Percentiles rank a stretch among this genome's conserved stretches.
Evolutionary conservation across 108 stramenopile species (phyloP).

Genomic region (Nitzschia putrida): DNA sequence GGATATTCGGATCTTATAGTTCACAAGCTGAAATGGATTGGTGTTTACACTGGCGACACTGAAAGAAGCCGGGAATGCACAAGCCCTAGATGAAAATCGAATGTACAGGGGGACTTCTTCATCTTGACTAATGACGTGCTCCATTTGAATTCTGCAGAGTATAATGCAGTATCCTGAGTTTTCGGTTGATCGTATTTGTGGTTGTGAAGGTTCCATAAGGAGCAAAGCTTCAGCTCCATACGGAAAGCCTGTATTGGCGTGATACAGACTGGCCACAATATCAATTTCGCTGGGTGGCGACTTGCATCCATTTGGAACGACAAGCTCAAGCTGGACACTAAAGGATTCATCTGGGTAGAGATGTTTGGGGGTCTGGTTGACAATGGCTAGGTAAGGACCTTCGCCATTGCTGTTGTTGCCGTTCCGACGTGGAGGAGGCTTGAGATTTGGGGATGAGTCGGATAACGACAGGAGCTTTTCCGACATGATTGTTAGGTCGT

Average conservation of each 20-base stretch:
- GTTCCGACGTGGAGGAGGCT: constrained; percentile 11
- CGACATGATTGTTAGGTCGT: neutral
- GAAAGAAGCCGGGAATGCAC: constrained; percentile 2
- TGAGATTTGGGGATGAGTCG: neutral
- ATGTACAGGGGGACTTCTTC: constrained; percentile 15
- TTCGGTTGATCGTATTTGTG: constrained; percentile 6
- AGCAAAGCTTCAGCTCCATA: constrained; percentile 17
- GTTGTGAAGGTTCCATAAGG: constrained; percentile 20
- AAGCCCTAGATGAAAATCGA: constrained; percentile 13
- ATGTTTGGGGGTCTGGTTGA: constrained; percentile 45
- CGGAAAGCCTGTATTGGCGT: constrained; percentile 16
- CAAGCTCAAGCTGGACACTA: constrained; percentile 44
- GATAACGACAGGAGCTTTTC: constrained; percentile 35
- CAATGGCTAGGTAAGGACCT: constrained; percentile 28
- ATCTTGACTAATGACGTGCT: constrained; percentile 30
- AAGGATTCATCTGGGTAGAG: constrained; percentile 53
- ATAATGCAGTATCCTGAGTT: constrained; percentile 7
- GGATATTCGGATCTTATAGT: constrained; percentile 43
- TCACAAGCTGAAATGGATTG: constrained; percentile 42
- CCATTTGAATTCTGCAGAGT: constrained; percentile 37
- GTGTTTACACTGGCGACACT: constrained; percentile 2
- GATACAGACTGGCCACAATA: constrained; percentile 18
- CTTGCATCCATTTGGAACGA: constrained; percentile 15
- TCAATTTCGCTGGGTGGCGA: constrained; percentile 14
- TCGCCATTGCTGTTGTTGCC: constrained; percentile 3